phyloP scores from a whole-genome alignment of 495 filamentous ascomycete species.

The Chaetomium tenue region DNA sequence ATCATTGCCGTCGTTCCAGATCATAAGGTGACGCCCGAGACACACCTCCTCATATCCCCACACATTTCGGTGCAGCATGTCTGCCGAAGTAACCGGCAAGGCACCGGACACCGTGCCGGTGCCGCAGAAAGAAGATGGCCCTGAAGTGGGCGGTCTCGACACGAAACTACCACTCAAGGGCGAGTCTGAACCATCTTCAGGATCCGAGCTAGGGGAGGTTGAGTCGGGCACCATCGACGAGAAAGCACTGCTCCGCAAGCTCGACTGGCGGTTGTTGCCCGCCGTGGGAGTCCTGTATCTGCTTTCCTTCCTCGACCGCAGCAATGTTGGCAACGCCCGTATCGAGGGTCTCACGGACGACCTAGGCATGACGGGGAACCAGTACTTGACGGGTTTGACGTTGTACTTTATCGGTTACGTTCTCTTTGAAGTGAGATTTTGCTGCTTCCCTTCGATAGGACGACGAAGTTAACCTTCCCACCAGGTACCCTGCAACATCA shows the following conservation, averaged over 20 bases:
- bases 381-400: constrained; percentile 69
- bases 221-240: constrained; percentile 51
- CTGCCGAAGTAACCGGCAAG: neutral
- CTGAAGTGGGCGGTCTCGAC: neutral
- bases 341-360: constrained; percentile 64
- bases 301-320: constrained; percentile 71
- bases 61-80: neutral
- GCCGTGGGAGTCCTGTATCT: constrained; percentile 68
- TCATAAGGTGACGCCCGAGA: neutral
- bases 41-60: neutral
- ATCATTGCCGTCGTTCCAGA: too few species aligned
- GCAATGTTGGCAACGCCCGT: constrained; percentile 60
- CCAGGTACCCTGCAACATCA: constrained; percentile 68
- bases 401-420: constrained; percentile 78
- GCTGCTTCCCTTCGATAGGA: neutral
- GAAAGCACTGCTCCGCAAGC: constrained; percentile 60
- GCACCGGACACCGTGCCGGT: neutral
- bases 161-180: constrained; percentile 14
- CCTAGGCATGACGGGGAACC: constrained; percentile 66
- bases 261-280: constrained; percentile 64
- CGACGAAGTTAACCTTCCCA: neutral
- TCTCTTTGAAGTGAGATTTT: constrained; percentile 39
- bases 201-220: constrained; percentile 29
- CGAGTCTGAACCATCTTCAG: constrained; percentile 18
- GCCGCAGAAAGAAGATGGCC: neutral